Conservation (phyloP, 257 asterid species). For the Solanum sitiens region DNA sequence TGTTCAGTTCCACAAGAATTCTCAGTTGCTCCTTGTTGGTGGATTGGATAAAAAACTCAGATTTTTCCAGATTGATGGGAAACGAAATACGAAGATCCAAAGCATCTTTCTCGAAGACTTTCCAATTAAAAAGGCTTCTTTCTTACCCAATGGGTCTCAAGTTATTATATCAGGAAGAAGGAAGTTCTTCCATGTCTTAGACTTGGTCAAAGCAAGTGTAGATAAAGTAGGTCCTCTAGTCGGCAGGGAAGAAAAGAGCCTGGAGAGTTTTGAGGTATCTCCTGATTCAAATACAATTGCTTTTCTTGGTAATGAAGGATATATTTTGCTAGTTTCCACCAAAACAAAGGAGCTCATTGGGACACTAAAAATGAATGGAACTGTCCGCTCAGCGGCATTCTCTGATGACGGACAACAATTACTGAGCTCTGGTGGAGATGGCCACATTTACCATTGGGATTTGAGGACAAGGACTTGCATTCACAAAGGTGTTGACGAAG, state of each 20-base stretch:
- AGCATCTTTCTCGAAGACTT: constrained; percentile 79
- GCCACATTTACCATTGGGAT: constrained; percentile 86
- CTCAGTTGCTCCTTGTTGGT: constrained; percentile 82
- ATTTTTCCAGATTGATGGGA: constrained; percentile 89
- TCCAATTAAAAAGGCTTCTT: constrained; percentile 75
- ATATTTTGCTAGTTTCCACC: constrained; percentile 66
- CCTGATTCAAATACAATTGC: constrained; percentile 87
- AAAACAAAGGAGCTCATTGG: constrained; percentile 80
- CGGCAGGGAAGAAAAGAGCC: constrained; percentile 95
- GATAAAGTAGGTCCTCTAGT: constrained; percentile 69
- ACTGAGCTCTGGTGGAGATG: constrained; percentile 85
- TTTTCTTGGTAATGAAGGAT: constrained; percentile 86
- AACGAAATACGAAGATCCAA: constrained; percentile 62
- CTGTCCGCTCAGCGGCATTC: constrained; percentile 66
- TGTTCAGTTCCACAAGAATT: constrained; percentile 81
- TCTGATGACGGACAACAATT: constrained; percentile 56
- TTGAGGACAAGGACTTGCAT: constrained; percentile 67
- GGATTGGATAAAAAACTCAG: constrained; percentile 64
- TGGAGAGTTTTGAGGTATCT: constrained; percentile 81
- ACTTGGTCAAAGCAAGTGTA: constrained; percentile 59
- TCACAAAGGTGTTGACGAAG: constrained; percentile 82
- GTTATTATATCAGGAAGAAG: constrained; percentile 77
- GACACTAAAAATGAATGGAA: constrained; percentile 87
- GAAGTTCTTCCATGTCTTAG: constrained; percentile 74
- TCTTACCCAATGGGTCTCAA: constrained; percentile 84